Base-by-base conservation (phyloP, 176 grass and related monocot species). In the Eragrostis curvula region DNA sequence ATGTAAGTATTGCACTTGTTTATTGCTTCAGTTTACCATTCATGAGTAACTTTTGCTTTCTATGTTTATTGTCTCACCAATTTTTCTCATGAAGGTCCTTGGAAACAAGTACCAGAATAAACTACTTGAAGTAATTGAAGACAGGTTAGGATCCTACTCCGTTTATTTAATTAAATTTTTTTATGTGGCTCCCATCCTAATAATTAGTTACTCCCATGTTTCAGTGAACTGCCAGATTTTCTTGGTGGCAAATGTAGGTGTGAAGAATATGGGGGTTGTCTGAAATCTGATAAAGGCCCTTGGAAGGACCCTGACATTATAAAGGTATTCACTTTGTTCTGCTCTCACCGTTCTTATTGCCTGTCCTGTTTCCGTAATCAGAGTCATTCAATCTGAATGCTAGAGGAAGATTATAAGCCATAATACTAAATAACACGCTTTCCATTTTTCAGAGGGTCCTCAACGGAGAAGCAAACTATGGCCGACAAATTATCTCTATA, bases 181-280 rank as follows among this genome's bases (percentile, higher is more conserved):
- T 66, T 39, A 12, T 82, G 77, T 61, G 32, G 27, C 55, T 73
- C 82, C 57, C 63, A 42, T 84, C 77, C 68, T 94, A 83, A 85
- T 80, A 76, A 71, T 50, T 64, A 27, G 59, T 61, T 24, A 45
- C 65, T 61, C 24, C 24, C 80, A 83, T 83, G 46, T 88, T 75
- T 61, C 81, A 98, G 96, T 82, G 89, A 99, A 83, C 88, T 99
- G 30, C 96, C 96, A 52, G 82, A 99, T 73, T 91, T 93, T 86
- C 80, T 99, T 91, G 96, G 96, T 58, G 96, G 93, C 49, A 86
- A 78, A 80, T 99, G 96, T 81, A 93, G 79, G 58, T 99, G 96
- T 83, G 74, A 88, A 82, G 91, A 91, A 53, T 71, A 89, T 86
- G 96, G 93, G 70, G 96, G 91, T 77, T 99, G 96, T 81, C 83